Base-by-base conservation (phyloP, 306 rosid genomes). In the Gillenia trifoliata region DNA sequence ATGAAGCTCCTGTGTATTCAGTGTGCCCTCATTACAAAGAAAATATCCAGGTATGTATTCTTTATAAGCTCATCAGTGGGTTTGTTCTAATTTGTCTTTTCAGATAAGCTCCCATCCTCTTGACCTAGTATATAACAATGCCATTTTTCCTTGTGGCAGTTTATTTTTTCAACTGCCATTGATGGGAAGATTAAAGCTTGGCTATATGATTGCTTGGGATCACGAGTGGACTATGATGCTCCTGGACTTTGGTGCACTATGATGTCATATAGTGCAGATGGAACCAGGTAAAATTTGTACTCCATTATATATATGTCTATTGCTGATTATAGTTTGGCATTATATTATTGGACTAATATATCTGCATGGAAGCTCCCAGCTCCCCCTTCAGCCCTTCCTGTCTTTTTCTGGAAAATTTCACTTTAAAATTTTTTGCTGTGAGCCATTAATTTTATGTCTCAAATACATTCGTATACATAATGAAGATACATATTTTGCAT, bases 241-340 rank as follows among this genome's bases (percentile, higher is more conserved):
- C 86, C 86, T 72, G 83, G 86, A n/a, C 81, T 71, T 13, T 83
- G 81, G 81, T 83, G 86, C 73, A 83, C 86, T 68, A 83, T 79
- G 86, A 83, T 83, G 86, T 67, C 83, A 40, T 83, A 83, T 67
- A 83, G 86, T 75, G 86, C 86, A 9, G 86, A 83, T 67, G 86
- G 86, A 75, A 79, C 81, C 40, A 83, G 86, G 86, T 83, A 66
- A 78, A 26, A 57, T 33, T 54, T 70, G 26, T 57, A 16, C 75
- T 64, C 54, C 20, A 19, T 62, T 29, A 6, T 57, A 56, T 57
- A 23, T 19, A 10, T 38, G 28, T 57, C 23, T 11, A 28, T 40
- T 72, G 38, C 57, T 38, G 47, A 13, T 26, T 38, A 16, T 33
- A 8, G 55, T 36, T n/a, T 34, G 49, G 2, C 50, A 71, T 16